Conservation (phyloP, 2,329 filamentous ascomycete genomes). For the Aspergillus pseudotamarii region DNA sequence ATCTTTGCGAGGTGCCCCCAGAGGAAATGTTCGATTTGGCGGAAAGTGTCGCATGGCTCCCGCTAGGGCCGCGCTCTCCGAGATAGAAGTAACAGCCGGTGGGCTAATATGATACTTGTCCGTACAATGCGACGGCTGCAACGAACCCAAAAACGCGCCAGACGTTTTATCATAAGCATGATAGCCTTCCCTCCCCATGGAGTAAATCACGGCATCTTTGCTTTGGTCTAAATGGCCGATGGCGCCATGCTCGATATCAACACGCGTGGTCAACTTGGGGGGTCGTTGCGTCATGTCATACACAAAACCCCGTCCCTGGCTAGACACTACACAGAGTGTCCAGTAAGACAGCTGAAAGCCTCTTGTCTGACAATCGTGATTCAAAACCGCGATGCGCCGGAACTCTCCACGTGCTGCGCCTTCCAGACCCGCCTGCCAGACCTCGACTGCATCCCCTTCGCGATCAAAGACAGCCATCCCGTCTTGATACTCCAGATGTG, state of each 20-base stretch:
- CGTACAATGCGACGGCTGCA: slow-evolving; percentile 39
- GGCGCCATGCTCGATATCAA: slow-evolving; percentile 45
- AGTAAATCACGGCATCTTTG: slow-evolving; percentile 47
- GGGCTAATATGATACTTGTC: slow-evolving; percentile 39
- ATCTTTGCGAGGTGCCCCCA: slow-evolving; percentile 26
- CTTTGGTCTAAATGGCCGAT: slow-evolving; percentile 51
- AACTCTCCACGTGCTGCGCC: slow-evolving; percentile 43
- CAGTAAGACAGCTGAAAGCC: slow-evolving; percentile 50
- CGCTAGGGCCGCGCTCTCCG: slow-evolving; percentile 22
- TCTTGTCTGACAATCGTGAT: slow-evolving; percentile 48
- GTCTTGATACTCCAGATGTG: slow-evolving; percentile 53
- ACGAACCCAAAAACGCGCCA: slow-evolving; percentile 41
- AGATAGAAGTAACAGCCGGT: slow-evolving; percentile 24
- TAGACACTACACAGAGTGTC: slow-evolving; percentile 51
- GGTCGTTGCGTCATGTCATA: slow-evolving; percentile 46
- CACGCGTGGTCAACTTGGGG: slow-evolving; percentile 36
- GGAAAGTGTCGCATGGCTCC: slow-evolving; percentile 26
- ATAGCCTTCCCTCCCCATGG: slow-evolving; percentile 47
- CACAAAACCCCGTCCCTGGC: slow-evolving; percentile 48
- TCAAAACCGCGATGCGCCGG: slow-evolving; percentile 41
- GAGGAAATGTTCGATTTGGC: slow-evolving; percentile 20
- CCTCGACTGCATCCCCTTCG: slow-evolving; percentile 48
- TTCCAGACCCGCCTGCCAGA: slow-evolving; percentile 46
- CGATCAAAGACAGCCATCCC: slow-evolving; percentile 51
- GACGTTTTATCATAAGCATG: slow-evolving; percentile 46